Evolutionary conservation across 2,329 filamentous ascomycete genomes (phyloP), one percentile per base, ranked within the genome.

Genomic region (Fusarium nanum): DNA sequence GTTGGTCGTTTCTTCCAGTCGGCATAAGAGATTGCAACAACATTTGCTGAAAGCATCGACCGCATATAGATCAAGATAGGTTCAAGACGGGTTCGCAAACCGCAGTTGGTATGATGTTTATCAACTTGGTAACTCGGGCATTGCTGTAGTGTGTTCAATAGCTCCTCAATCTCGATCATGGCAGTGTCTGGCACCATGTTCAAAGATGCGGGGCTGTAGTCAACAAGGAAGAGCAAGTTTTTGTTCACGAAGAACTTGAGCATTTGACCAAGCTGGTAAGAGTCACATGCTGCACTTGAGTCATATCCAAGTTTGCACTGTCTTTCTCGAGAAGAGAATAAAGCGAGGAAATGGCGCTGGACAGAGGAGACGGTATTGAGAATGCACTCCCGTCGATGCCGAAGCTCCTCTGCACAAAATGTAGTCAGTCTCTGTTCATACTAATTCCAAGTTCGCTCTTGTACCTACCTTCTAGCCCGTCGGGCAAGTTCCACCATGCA

Each of bases 291-390:
- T 3, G 86, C 80, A 66, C 89, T 92, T 4, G 88, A 89, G 74
- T 93, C 91, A 78, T 94, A 94, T 55, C 92, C 91, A 0, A 93
- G 84, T 73, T 88, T 89, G 78, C 92, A 94, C 76, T 93, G 92
- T 10, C 82, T 79, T 32, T 81, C 84, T n/a, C 89, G 87, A 12
- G 91, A 91, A 2, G 88, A 87, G 77, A 93, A 94, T 0, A 92
- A 81, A 9, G 78, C 76, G 5, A 94, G 80, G 60, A 93, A 93
- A 76, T 93, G 88, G 1, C 83, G 82, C 64, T 90, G 90, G 2
- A 93, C 82, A 1, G 91, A 93, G 56, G 91, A 88, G 47, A 94
- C 83, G 3, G 91, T 91, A 72, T 90, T 87, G 20, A 94, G 82
- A 45, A 93, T 86, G 77, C 86, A 88, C 58, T 88, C 86, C 12